Evolutionary conservation across 495 filamentous ascomycete genomes (phyloP).

Genomic region (Apiosordaria backusii): DNA sequence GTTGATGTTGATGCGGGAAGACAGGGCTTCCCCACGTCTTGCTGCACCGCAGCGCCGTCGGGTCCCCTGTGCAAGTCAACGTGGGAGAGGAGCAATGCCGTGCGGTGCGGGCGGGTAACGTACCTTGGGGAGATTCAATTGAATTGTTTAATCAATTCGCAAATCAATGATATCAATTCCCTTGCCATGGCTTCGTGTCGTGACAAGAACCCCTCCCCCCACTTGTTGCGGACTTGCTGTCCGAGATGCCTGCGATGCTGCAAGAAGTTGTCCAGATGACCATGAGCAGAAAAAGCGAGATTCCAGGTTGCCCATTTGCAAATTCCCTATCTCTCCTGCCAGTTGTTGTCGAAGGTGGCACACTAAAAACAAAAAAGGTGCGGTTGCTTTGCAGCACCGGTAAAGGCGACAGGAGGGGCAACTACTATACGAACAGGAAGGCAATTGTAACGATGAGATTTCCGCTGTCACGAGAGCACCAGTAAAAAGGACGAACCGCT

Average conservation of each 20-base stretch:
- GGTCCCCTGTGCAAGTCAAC: neutral
- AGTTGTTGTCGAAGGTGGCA: neutral
- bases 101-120: neutral
- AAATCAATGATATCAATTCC: neutral
- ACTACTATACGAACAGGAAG: slow-evolving; percentile 4
- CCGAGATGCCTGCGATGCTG: neutral
- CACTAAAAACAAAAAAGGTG: slow-evolving; percentile 13
- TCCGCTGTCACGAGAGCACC: slow-evolving; percentile 17
- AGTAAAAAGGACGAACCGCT: neutral
- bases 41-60: neutral
- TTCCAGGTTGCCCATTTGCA: neutral
- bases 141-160: neutral
- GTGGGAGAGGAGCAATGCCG: neutral
- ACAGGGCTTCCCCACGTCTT: neutral
- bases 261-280: neutral
- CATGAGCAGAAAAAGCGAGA: neutral
- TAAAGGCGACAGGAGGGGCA: slow-evolving; percentile 10
- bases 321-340: slow-evolving; percentile 6
- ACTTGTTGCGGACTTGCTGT: neutral
- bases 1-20: neutral
- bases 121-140: neutral
- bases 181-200: no score
- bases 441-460: slow-evolving; percentile 17
- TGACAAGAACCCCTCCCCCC: no score
- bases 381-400: slow-evolving; percentile 23